phyloP scores from a whole-genome alignment of 140 eudicot genomes.

The Senecio squalidus region DNA sequence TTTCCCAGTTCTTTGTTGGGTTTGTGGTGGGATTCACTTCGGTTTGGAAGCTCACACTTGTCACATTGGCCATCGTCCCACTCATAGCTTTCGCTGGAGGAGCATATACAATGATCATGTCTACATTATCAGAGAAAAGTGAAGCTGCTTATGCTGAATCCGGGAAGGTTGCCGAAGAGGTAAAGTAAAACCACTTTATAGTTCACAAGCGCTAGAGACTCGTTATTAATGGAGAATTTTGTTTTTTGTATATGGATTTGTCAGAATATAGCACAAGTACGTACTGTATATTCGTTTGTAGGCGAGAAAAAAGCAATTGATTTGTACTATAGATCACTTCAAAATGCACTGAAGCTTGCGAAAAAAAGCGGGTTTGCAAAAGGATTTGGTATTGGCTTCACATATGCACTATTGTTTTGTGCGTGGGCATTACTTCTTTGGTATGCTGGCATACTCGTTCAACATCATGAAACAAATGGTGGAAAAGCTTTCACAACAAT shows the following conservation, averaged over 20 bases:
- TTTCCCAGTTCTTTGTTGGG: constrained; percentile 69
- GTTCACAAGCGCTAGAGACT: background rate
- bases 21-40: constrained; percentile 62
- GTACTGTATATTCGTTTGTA: constrained; percentile 77
- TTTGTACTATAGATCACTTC: constrained; percentile 51
- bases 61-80: constrained; percentile 77
- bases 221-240: background rate
- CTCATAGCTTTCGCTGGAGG: constrained; percentile 83
- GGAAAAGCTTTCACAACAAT: constrained; percentile 80
- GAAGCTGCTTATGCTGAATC: constrained; percentile 92
- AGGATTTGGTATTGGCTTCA: constrained; percentile 79
- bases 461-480: constrained; percentile 59
- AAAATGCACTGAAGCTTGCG: constrained; percentile 59
- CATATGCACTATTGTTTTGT: constrained; percentile 65
- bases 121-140: constrained; percentile 64
- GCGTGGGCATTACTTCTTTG: constrained; percentile 89
- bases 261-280: constrained; percentile 73
- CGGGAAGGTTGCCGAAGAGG: constrained; percentile 87
- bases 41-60: constrained; percentile 86
- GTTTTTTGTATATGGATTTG: constrained; percentile 11
- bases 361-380: constrained; percentile 73
- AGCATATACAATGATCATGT: constrained; percentile 60
- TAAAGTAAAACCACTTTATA: constrained; percentile 9
- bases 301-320: constrained; percentile 71
- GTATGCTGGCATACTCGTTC: constrained; percentile 78